Evolutionary conservation across 495 filamentous ascomycete genomes (phyloP).

Genomic region (Barbatosphaeria neglecta): DNA sequence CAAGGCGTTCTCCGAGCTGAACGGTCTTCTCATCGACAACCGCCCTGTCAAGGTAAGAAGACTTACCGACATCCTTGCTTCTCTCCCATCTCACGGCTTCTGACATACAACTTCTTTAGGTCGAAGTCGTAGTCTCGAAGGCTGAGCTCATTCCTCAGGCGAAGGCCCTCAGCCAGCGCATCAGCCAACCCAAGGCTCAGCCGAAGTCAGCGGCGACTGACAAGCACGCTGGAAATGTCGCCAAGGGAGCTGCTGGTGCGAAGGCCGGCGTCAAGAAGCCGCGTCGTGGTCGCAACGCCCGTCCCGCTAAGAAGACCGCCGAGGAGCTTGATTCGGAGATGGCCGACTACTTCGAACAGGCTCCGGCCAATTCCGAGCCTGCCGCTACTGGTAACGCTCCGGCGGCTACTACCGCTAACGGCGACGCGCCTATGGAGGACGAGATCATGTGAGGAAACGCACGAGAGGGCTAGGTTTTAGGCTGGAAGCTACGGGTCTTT

Average conservation of each 20-base stretch:
- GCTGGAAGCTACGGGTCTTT: too few relatives aligned
- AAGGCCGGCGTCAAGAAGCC: constrained; percentile 42
- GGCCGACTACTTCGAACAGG: constrained; percentile 68
- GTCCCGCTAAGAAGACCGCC: constrained; percentile 75
- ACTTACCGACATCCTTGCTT: too few relatives aligned
- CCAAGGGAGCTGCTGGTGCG: constrained; percentile 26
- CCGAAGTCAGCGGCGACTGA: constrained; percentile 72
- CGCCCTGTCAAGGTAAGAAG: constrained; percentile 83
- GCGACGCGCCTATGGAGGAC: constrained; percentile 42
- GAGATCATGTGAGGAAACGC: constrained; percentile 29
- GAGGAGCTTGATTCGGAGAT: constrained; percentile 93
- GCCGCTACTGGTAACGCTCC: constrained; percentile 31
- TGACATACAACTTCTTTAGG: too few relatives aligned
- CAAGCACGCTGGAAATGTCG: constrained; percentile 36
- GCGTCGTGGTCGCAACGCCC: constrained; percentile 40
- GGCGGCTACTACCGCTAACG: constrained; percentile 18
- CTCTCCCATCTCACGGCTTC: too few relatives aligned
- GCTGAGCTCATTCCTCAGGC: constrained; percentile 50
- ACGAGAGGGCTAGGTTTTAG: too few relatives aligned
- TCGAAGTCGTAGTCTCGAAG: constrained; percentile 80
- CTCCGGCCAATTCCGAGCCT: constrained; percentile 6
- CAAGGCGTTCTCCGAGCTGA: constrained; percentile 69
- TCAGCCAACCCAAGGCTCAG: constrained; percentile 66
- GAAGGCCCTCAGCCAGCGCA: constrained; percentile 76
- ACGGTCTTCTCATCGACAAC: constrained; percentile 79